Evolutionary conservation across 169 alveolate species (phyloP).

Genomic region (Plasmodium billcollinsi): DNA sequence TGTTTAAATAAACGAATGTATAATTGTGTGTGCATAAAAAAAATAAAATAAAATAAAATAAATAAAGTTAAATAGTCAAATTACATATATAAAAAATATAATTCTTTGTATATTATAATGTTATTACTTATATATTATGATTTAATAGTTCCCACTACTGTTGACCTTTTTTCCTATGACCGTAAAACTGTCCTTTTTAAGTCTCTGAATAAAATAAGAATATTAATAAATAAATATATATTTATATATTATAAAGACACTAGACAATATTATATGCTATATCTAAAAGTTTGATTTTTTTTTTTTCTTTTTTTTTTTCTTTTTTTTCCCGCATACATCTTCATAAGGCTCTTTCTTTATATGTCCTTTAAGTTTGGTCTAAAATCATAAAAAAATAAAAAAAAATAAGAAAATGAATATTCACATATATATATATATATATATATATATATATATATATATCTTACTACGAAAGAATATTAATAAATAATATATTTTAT

Average conservation of each 20-base stretch:
- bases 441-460: background rate
- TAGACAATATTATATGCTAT: no score
- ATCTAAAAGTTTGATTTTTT: background rate
- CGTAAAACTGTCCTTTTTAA: slow-evolving; percentile 23
- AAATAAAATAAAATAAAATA: no score
- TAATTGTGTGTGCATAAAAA: no score
- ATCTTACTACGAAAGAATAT: background rate
- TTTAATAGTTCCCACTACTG: slow-evolving; percentile 31
- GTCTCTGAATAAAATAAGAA: slow-evolving; percentile 8
- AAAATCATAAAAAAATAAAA: background rate
- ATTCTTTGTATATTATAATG: no score
- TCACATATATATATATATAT: slow-evolving; percentile 1
- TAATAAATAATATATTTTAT: background rate
- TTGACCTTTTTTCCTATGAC: slow-evolving; percentile 25
- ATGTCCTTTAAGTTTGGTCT: slow-evolving; percentile 27
- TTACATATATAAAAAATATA: no score
- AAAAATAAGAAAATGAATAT: background rate
- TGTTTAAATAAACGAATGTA: no score
- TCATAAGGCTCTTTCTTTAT: slow-evolving; percentile 24
- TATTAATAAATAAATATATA: background rate
- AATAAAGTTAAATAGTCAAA: no score
- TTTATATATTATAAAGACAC: no score
- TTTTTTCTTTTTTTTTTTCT: background rate
- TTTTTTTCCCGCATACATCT: slow-evolving; percentile 6
- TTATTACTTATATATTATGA: background rate